Evolutionary conservation across 805 yeast species (phyloP).

Genomic region (Suhomyces canberraensis): DNA sequence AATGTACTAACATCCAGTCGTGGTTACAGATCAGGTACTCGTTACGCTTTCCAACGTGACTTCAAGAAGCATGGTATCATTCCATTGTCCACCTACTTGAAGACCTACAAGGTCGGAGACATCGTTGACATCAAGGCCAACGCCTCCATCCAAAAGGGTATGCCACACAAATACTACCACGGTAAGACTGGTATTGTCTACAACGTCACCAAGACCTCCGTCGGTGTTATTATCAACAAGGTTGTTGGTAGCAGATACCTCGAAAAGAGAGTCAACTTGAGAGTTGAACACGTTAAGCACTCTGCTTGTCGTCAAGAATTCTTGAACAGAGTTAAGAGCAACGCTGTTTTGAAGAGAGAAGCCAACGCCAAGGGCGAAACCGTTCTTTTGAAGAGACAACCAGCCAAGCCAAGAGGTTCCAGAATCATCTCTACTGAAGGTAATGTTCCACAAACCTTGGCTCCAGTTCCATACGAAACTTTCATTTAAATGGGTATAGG

Average conservation of each 20-base stretch:
- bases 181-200: slow-evolving; percentile 99
- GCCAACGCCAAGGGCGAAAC: slow-evolving; percentile 93
- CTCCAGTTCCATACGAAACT: slow-evolving; percentile 99
- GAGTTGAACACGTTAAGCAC: slow-evolving; percentile 99
- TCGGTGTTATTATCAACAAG: slow-evolving; percentile 98
- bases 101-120: slow-evolving; percentile 98
- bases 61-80: slow-evolving; percentile 96
- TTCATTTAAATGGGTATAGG: slow-evolving; percentile 69
- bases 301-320: slow-evolving; percentile 99
- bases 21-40: slow-evolving; percentile 99
- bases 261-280: slow-evolving; percentile 97
- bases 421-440: slow-evolving; percentile 78
- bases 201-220: slow-evolving; percentile 98
- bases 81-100: slow-evolving; percentile 94
- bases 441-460: slow-evolving; percentile 92
- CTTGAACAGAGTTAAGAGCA: slow-evolving; percentile 95
- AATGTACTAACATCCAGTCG: slow-evolving; percentile 45
- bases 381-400: slow-evolving; percentile 95
- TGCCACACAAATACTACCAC: slow-evolving; percentile 99
- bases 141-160: slow-evolving; percentile 99
- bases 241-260: slow-evolving; percentile 98
- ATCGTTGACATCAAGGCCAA: slow-evolving; percentile 99
- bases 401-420: slow-evolving; percentile 95
- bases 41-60: slow-evolving; percentile 99
- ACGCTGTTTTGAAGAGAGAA: slow-evolving; percentile 89